Evolutionary conservation across 257 asterid genomes (phyloP), one percentile per base, ranked within the genome.

Genomic region (Dorcoceras hygrometricum): DNA sequence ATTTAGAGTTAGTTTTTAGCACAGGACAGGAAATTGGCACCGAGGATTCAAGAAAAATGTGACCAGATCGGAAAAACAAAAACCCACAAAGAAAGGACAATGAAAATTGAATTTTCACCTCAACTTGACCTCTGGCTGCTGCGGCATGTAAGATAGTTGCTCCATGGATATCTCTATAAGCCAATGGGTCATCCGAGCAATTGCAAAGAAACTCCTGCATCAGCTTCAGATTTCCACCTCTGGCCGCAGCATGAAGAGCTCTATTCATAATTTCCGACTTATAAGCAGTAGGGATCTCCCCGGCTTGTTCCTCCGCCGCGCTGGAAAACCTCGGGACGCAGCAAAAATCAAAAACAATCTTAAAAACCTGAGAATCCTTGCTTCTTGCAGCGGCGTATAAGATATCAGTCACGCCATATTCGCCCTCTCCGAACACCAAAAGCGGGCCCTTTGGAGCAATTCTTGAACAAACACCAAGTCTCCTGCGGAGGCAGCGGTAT

Each of bases 401-500:
- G 10, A 90, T 74, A 66, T 90, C 97, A 0, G 99, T 93, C 19
- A 90, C 96, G 0, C 99, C 97, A 63, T 85, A 93, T 57, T 93
- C 99, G 4, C 96, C 95, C 73, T 90, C 97, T 1, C 96, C 97
- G 48, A 90, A 93, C 34, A 93, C 99, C 54, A 93, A 55, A 27
- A 93, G 90, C 0, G 97, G 95, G 79, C 96, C 61, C 84, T 80
- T 6, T 80, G 82, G 14, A 93, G 81, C 82, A 93, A 68, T 46
- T 93, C 92, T 64, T 24, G 77, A 8, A 90, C 95, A 58, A 90
- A 93, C 4, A 18, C 56, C 81, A 77, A 19, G 80, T 93, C 97
- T 19, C 97, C 97, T 20, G 99, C 97, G 2, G 99, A 93, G 1
- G 97, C 90, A 46, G 95, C 96, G 9, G 97, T 85, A 76, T 93